A percentile compares a stretch with the other conserved stretches of the same genome.
phyloP scores from a whole-genome alignment of 2,329 filamentous ascomycete species.

The Claviceps quebecensis region DNA sequence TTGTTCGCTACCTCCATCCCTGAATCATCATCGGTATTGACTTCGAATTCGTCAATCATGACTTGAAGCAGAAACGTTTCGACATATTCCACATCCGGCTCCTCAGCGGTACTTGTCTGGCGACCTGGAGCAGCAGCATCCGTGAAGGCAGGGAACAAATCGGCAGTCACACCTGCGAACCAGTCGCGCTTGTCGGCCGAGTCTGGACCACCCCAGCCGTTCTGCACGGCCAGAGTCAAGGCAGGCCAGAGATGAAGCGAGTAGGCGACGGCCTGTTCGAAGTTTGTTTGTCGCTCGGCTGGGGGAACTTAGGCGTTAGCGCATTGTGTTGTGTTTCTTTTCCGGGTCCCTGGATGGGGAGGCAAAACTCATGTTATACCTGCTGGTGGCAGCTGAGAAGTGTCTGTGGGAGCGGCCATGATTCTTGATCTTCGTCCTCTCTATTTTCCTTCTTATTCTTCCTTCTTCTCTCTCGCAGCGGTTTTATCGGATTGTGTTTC shows the following conservation, averaged over 20 bases:
- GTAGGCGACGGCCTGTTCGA: slow-evolving; percentile 81
- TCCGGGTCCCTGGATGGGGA: background rate
- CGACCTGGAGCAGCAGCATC: slow-evolving; percentile 17
- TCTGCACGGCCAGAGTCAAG: slow-evolving; percentile 73
- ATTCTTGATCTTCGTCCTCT: background rate
- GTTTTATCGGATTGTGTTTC: background rate
- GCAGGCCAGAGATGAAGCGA: slow-evolving; percentile 78
- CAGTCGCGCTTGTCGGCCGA: slow-evolving; percentile 84
- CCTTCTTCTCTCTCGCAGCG: slow-evolving; percentile 7
- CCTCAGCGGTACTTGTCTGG: slow-evolving; percentile 20
- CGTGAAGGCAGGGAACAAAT: slow-evolving; percentile 61
- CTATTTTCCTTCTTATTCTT: slow-evolving; percentile 3
- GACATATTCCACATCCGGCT: slow-evolving; percentile 62
- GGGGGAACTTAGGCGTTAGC: background rate
- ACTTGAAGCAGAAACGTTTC: slow-evolving; percentile 78
- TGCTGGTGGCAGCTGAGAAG: slow-evolving; percentile 17
- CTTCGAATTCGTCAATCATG: slow-evolving; percentile 92
- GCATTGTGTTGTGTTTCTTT: background rate
- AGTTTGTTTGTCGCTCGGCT: slow-evolving; percentile 47
- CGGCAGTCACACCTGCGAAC: slow-evolving; percentile 78
- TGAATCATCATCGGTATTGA: slow-evolving; percentile 81
- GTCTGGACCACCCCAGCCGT: slow-evolving; percentile 76
- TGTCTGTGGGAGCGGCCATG: slow-evolving; percentile 19
- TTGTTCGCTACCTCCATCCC: slow-evolving; percentile 57
- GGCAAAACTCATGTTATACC: slow-evolving; percentile 8